Conservation (phyloP, 306 rosid species). For the Glycine latifolia region DNA sequence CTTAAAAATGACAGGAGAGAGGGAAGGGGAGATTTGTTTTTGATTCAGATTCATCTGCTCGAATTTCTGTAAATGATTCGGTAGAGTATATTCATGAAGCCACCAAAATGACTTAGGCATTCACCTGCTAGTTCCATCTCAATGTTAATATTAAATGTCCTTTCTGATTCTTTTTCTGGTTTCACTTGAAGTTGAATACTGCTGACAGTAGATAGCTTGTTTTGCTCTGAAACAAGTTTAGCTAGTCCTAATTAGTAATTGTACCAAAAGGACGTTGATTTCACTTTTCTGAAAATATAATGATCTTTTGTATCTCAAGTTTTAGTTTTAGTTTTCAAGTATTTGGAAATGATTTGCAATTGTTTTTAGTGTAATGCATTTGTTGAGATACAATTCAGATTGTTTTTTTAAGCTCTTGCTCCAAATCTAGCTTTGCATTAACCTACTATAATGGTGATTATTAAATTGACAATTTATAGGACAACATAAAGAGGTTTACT, state of each 20-base stretch:
- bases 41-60: slow-evolving; percentile 7
- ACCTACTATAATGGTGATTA: slow-evolving; percentile 6
- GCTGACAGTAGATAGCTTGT: background rate
- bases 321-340: slow-evolving; percentile 4
- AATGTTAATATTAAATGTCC: background rate
- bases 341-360: background rate
- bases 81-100: slow-evolving; percentile 14
- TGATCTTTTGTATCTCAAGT: background rate
- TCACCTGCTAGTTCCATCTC: background rate
- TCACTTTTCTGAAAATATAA: slow-evolving; percentile 18
- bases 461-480: background rate
- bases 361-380: background rate
- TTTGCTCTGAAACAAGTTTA: background rate
- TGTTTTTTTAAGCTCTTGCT: slow-evolving; percentile 16
- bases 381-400: background rate
- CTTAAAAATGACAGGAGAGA: background rate
- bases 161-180: slow-evolving; percentile 8
- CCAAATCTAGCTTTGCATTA: background rate
- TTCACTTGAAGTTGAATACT: slow-evolving; percentile 5
- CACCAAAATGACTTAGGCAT: slow-evolving; percentile 1
- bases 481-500: slow-evolving; percentile 3
- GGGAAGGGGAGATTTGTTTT: background rate
- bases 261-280: background rate
- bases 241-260: background rate
- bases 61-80: background rate